Percentiles rank a stretch among this genome's conserved stretches.
These are phyloP conservation scores for Aspergillus olivimuriae DNA, from an alignment of 495 filamentous ascomycete genomes.

Conservation along the genomic window DNA sequence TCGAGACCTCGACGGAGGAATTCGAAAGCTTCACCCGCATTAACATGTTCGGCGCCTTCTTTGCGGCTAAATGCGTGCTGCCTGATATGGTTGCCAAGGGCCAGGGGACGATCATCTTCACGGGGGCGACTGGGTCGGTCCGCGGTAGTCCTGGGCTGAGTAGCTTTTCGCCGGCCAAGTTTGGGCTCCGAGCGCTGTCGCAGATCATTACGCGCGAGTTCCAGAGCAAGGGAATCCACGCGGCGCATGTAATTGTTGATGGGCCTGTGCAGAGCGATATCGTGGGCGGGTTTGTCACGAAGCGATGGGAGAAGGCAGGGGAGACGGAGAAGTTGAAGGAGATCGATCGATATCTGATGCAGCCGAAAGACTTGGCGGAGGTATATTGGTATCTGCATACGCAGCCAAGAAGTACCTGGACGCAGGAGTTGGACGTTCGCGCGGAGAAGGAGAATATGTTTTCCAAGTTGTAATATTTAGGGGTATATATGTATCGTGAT, in stretches of 20 bases:
- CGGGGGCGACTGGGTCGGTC: conserved; percentile 24
- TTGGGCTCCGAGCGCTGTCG: conserved; percentile 20
- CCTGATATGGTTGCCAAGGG: conserved; percentile 22
- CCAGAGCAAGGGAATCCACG: conserved; percentile 20
- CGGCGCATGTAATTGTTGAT: conserved; percentile 25
- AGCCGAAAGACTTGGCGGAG: conserved; percentile 18
- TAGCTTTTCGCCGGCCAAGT: conserved; percentile 26
- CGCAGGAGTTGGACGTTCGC: conserved; percentile 16
- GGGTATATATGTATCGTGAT: too few species aligned
- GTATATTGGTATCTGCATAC: conserved; percentile 18
- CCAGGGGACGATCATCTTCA: conserved; percentile 23
- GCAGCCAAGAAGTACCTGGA: conserved; percentile 19
- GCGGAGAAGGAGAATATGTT: conserved; percentile 12
- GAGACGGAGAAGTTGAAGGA: conserved; percentile 19
- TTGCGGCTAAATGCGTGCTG: conserved; percentile 18
- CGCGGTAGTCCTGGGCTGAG: conserved; percentile 19
- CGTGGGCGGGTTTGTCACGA: conserved; percentile 31
- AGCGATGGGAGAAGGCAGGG: conserved; percentile 28
- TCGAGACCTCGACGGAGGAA: conserved; percentile 24
- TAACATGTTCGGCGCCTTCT: conserved; percentile 28
- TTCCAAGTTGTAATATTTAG: conserved; percentile 12
- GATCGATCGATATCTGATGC: conserved; percentile 22
- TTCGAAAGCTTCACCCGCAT: conserved; percentile 24
- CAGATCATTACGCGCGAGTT: conserved; percentile 27
- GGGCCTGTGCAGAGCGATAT: conserved; percentile 36